Evolutionary conservation across 352 stramenopile genomes (phyloP).

Genomic region (Peronospora destructor): DNA sequence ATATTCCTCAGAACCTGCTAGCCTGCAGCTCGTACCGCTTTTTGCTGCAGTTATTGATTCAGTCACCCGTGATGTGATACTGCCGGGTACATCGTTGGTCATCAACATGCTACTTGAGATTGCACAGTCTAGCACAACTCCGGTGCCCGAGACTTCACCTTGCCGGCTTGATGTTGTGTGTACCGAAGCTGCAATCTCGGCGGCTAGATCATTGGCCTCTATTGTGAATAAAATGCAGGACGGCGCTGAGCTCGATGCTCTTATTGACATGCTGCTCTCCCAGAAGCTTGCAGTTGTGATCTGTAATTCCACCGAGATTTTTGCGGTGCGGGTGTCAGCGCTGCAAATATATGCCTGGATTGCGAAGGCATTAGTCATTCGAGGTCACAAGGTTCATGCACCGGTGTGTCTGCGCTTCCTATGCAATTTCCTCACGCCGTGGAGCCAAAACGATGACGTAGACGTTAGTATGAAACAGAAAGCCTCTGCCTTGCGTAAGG

Average conservation of each 20-base stretch:
- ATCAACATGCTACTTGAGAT: constrained; percentile 78
- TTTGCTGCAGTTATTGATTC: constrained; percentile 79
- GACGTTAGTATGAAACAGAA: constrained; percentile 28
- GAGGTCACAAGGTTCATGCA: constrained; percentile 63
- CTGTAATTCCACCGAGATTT: constrained; percentile 29
- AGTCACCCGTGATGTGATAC: constrained; percentile 41
- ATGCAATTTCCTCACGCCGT: constrained; percentile 52
- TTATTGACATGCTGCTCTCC: constrained; percentile 63
- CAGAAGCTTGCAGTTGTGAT: constrained; percentile 60
- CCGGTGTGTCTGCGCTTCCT: constrained; percentile 64
- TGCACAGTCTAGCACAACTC: constrained; percentile 38
- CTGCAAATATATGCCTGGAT: constrained; percentile 84
- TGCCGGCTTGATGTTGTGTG: constrained; percentile 37
- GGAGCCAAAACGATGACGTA: constrained; percentile 12
- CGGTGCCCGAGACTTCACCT: constrained; percentile 7
- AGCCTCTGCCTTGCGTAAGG: constrained; percentile 42
- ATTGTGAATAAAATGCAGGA: constrained; percentile 87
- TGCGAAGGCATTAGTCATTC: constrained; percentile 74
- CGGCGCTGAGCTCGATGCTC: constrained; percentile 65
- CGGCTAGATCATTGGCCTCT: constrained; percentile 70
- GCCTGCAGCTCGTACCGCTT: constrained; percentile 65
- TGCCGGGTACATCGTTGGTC: constrained; percentile 57
- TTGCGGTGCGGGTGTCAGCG: constrained; percentile 46
- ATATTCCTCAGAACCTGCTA: constrained; percentile 25
- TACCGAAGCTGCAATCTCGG: constrained; percentile 47